A percentile compares a stretch with the other conserved stretches of the same genome.
These are phyloP conservation scores for Lizonia empirigonia DNA, from an alignment of 2,329 filamentous ascomycete species.

Conservation along the genomic window DNA sequence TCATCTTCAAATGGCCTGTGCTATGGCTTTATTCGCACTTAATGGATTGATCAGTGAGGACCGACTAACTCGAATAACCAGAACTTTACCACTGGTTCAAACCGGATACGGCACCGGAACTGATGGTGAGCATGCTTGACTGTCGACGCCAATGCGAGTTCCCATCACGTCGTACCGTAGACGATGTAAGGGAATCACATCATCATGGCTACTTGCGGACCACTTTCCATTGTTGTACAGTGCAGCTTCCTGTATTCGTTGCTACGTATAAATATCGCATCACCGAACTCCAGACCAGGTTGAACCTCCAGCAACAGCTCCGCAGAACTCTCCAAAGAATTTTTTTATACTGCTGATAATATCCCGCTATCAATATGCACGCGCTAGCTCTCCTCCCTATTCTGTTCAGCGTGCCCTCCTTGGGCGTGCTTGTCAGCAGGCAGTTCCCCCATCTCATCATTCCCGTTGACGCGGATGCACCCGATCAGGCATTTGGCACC, in stretches of 20 bases:
- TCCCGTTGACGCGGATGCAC: constrained; percentile 31
- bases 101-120: background rate
- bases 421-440: constrained; percentile 22
- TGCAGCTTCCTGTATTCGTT: background rate
- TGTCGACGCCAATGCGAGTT: background rate
- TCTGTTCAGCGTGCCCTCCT: constrained; percentile 21
- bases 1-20: background rate
- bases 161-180: constrained; percentile 15
- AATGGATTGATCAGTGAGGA: background rate
- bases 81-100: background rate
- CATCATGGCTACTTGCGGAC: background rate
- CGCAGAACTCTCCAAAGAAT: no score
- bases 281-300: background rate
- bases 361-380: constrained; percentile 28
- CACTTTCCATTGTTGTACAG: background rate
- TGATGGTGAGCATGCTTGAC: background rate
- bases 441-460: constrained; percentile 44
- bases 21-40: background rate
- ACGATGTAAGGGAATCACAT: constrained; percentile 16
- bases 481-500: constrained; percentile 32
- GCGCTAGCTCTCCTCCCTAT: constrained; percentile 23
- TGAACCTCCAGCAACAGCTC: no score
- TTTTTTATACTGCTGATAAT: background rate
- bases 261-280: constrained; percentile 14
- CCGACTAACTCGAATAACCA: background rate